Evolutionary conservation across 164 flowering plant species (phyloP), one percentile per base, ranked within the genome.

Genomic region (Aristolochia contorta): DNA sequence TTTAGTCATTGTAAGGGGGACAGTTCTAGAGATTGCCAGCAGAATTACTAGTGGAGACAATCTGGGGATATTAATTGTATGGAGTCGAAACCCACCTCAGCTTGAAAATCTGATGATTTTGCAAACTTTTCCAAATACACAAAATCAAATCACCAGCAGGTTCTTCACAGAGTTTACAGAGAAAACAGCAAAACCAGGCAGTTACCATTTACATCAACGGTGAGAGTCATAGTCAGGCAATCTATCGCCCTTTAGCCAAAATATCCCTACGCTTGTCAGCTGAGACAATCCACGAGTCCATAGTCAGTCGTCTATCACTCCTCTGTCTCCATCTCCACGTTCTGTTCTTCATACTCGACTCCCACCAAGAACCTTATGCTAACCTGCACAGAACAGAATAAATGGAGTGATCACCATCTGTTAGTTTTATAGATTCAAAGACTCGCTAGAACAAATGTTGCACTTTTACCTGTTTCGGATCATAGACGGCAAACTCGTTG

Each of bases 401-500:
- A 27, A 27, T 53, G 6, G 25, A n/a, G 9, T 7, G 16, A 47
- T 2, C 52, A 49, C 52, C 52, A 1, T 32, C 7, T 32, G 43
- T 37, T 37, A 37, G 43, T 10, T 37, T 37, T 37, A n/a, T 32
- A 37, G 43, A 4, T 8, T 7, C 43, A 37, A 10, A 37, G 43
- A 37, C 10, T 19, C 54, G 23, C 4, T 12, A n/a, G 16, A n/a
- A 12, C 12, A 16, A 22, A 18, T 19, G 54, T 12, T 1, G 20
- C 2, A 18, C 24, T 23, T n/a, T n/a, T 71, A 90, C 95, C 89
- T 83, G 88, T 62, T 85, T 76, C 4, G 94, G 89, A 64, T 88
- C 85, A 61, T 86, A 86, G 25, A 83, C 85, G 2, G 89, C 92
- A 52, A 81, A 91, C 57, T 86, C 89, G 24, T 91, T 85, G 75